Evolutionary conservation across 805 yeast species (phyloP), one percentile per base, ranked within the genome.

Genomic region (Ogataea nakhonphanomensis): DNA sequence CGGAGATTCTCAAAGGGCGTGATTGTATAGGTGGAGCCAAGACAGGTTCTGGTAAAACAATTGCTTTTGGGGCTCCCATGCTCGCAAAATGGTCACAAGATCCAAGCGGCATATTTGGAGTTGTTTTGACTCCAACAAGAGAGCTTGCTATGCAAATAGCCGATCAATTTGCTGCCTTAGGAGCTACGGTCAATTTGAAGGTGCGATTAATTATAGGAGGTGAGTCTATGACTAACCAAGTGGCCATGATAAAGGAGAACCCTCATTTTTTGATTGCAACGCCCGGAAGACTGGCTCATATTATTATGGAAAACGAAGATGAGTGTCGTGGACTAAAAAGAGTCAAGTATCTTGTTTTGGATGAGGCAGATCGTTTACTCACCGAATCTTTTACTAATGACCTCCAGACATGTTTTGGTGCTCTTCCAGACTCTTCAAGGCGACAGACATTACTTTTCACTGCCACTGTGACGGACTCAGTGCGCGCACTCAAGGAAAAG

Each of bases 11-110:
- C 27, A 71, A 70, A 30, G 97, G 95, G 7, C 75, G 81, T 51
- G 96, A 90, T 61, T 90, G 96, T 64, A 91, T 93, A 37, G 99
- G 99, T 37, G 99, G 99, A 30, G 99, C 99, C 24, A 85, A 85
- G 61, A 93, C 99, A 0, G 99, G 99, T 64, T 83, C 95, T 12
- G 99, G 99, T 75, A 93, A 93, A 60, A 93, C 99, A 1, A 80
- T 93, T 15, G 96, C 98, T 1, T 93, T 93, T 72, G 98, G 91
- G 1, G 95, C 88, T n/a, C 99, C 99, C 2, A 91, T 93, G 87
- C 69, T 93, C 41, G 79, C 95, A 1, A 74, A 83, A 56, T 93
- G 98, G 96, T 85, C 97, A 0, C 84, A 82, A 50, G 98, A 93
- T 59, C 99, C 99, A 1, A 76, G 76, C 61, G 99, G 97, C 1